Conservation (phyloP, 1,139 yeast genomes). For the Yamadazyma siamensis region DNA sequence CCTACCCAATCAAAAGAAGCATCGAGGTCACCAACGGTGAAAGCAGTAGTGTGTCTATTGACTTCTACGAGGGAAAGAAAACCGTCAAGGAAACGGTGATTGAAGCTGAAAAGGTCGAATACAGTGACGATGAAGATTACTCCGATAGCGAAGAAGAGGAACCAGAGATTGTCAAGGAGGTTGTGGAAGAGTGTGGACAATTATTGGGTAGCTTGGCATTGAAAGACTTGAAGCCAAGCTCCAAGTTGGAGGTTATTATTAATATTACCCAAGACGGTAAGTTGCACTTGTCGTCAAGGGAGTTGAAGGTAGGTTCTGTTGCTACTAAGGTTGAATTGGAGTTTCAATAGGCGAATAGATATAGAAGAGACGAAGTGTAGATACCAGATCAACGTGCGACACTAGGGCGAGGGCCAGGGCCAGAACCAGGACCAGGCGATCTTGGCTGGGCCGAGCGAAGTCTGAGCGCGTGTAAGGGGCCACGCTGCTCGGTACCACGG, state of each 20-base stretch:
- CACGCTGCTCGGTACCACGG: too few relatives aligned
- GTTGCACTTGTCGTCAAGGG: slow-evolving; percentile 81
- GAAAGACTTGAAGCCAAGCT: slow-evolving; percentile 66
- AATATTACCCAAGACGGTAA: slow-evolving; percentile 84
- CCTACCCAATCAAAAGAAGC: slow-evolving; percentile 86
- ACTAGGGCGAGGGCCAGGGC: too few relatives aligned
- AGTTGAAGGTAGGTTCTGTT: slow-evolving; percentile 63
- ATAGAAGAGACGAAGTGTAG: not conserved
- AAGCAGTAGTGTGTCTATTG: slow-evolving; percentile 59
- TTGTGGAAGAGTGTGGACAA: slow-evolving; percentile 70
- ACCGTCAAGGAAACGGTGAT: slow-evolving; percentile 73
- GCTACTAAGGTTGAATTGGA: slow-evolving; percentile 50
- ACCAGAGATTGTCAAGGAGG: slow-evolving; percentile 73
- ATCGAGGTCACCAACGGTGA: slow-evolving; percentile 61
- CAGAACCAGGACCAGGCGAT: too few relatives aligned
- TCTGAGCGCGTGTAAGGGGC: too few relatives aligned
- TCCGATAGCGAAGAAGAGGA: slow-evolving; percentile 44
- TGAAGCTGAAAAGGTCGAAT: slow-evolving; percentile 50
- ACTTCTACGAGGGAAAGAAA: slow-evolving; percentile 82
- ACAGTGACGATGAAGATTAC: slow-evolving; percentile 31
- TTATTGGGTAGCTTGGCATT: slow-evolving; percentile 78
- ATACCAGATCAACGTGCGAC: too few relatives aligned
- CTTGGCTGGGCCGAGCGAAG: too few relatives aligned
- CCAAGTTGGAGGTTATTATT: slow-evolving; percentile 72
- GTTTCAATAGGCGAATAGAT: slow-evolving; percentile 8